Evolutionary conservation across 1,284 basidiomycete genomes (phyloP), one percentile per base, ranked within the genome.

Genomic region (Gomphus bonarii): DNA sequence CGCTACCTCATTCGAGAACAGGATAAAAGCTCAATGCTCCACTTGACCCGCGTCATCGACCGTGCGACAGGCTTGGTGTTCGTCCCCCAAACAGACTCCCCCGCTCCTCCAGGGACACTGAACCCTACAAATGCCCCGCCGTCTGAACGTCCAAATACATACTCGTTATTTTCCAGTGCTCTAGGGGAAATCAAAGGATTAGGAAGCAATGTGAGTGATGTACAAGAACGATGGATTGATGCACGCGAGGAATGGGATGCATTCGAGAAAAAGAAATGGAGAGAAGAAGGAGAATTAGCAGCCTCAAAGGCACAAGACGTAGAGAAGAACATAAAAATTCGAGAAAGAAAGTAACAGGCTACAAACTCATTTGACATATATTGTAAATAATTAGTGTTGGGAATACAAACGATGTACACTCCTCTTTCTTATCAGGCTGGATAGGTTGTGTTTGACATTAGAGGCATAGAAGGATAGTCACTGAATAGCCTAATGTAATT

Each of bases 1-100:
- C 16, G 30, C 31, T 18, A 18, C 36, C 30, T 28, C 33, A 10
- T 54, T 12, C 25, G 18, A 18, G 28, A n/a, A 44, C 63, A 91
- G 87, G 94, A 97, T 69, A 97, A 95, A 70, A 75, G 83, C 54
- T 95, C 91, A 3, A 97, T 97, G 94, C 73, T 95, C 9, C 82
- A 91, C 61, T 78, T 97, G 1, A 84, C 85, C 16, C 80, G 82
- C 28, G 79, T 78, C 40, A 84, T 97, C 61, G 94, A 97, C 69
- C 85, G 90, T 62, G 91, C 91, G 1, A 89, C 90, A 0, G 94
- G 94, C 22, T 95, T 91, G 69, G 78, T 95, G 49, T 90, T 90
- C 67, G 74, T 91, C 14, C 88, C 89, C 1, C 75, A 79, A 1
- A 63, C 25, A 60, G 61, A 30, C 61, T 81, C 83, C 4, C 70